Conservation (phyloP, 495 filamentous ascomycete species). For the Penicillium arizonense region DNA sequence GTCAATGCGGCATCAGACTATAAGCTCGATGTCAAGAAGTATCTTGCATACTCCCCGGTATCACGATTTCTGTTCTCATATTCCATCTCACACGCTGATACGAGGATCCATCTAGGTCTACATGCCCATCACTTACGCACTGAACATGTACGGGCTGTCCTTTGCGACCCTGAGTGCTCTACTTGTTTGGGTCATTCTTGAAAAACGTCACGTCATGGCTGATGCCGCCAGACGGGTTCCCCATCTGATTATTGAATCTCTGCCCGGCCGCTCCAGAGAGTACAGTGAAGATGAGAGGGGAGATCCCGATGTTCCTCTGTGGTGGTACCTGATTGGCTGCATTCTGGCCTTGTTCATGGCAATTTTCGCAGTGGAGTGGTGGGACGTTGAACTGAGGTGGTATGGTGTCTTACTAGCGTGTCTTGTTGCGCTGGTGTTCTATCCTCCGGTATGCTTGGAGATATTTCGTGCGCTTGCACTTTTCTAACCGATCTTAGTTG, state of each 20-base stretch:
- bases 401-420: slow-evolving; percentile 71
- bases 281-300: slow-evolving; percentile 28
- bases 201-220: slow-evolving; percentile 30
- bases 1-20: slow-evolving; percentile 60
- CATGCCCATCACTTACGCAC: slow-evolving; percentile 77
- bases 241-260: slow-evolving; percentile 6
- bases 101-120: slow-evolving; percentile 50
- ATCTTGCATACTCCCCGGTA: slow-evolving; percentile 64
- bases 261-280: slow-evolving; percentile 48
- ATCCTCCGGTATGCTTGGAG: slow-evolving; percentile 13
- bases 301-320: slow-evolving; percentile 71
- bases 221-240: slow-evolving; percentile 12
- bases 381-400: slow-evolving; percentile 67
- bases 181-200: slow-evolving; percentile 60
- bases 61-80: not conserved
- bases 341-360: slow-evolving; percentile 68
- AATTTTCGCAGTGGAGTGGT: slow-evolving; percentile 77
- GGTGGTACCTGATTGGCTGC: slow-evolving; percentile 74
- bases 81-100: not conserved
- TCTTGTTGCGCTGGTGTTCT: slow-evolving; percentile 62
- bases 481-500: slow-evolving; percentile 67
- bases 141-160: slow-evolving; percentile 72
- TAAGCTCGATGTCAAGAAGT: slow-evolving; percentile 66
- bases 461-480: too few relatives aligned
- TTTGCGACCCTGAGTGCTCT: slow-evolving; percentile 75